Percentiles rank a stretch among this genome's conserved stretches.
phyloP scores from a whole-genome alignment of 495 filamentous ascomycete species.

The Talaromyces nanjingensis region DNA sequence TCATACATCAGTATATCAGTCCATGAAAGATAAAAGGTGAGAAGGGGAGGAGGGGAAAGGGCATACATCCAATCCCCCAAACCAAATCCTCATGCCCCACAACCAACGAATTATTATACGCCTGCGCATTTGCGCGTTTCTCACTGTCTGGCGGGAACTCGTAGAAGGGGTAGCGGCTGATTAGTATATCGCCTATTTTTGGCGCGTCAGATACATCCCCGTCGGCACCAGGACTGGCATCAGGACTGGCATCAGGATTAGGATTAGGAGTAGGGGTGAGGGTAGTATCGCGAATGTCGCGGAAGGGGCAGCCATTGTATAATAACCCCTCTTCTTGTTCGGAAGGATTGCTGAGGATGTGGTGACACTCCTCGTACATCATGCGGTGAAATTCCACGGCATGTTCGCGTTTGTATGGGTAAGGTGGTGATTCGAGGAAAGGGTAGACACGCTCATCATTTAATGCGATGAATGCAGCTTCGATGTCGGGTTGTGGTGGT shows the following conservation, averaged over 20 bases:
- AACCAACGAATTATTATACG: slow-evolving; percentile 14
- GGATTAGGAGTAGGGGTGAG: not conserved
- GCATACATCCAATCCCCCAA: slow-evolving; percentile 20
- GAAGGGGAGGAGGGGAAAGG: not conserved
- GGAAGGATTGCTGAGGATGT: not conserved
- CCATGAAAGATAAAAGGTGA: not conserved
- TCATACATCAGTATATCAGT: not conserved
- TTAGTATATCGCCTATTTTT: slow-evolving; percentile 16
- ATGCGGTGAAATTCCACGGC: slow-evolving; percentile 8
- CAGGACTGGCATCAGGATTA: too few relatives aligned
- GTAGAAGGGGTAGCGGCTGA: slow-evolving; percentile 20
- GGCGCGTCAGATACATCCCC: not conserved
- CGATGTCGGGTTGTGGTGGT: slow-evolving; percentile 5
- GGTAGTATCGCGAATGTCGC: slow-evolving; percentile 17
- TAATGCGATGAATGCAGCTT: slow-evolving; percentile 8
- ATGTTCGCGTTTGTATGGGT: slow-evolving; percentile 17
- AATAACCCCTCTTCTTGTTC: slow-evolving; percentile 9
- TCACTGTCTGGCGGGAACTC: slow-evolving; percentile 13
- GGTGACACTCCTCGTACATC: not conserved
- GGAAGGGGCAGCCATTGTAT: slow-evolving; percentile 20
- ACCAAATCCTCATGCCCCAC: slow-evolving; percentile 16
- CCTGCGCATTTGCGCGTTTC: slow-evolving; percentile 13
- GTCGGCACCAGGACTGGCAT: not conserved
- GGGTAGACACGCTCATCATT: slow-evolving; percentile 17
- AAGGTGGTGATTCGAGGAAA: slow-evolving; percentile 17